Base-by-base conservation (phyloP, 1,139 yeast genomes). In the Blastobotrys niveus region DNA sequence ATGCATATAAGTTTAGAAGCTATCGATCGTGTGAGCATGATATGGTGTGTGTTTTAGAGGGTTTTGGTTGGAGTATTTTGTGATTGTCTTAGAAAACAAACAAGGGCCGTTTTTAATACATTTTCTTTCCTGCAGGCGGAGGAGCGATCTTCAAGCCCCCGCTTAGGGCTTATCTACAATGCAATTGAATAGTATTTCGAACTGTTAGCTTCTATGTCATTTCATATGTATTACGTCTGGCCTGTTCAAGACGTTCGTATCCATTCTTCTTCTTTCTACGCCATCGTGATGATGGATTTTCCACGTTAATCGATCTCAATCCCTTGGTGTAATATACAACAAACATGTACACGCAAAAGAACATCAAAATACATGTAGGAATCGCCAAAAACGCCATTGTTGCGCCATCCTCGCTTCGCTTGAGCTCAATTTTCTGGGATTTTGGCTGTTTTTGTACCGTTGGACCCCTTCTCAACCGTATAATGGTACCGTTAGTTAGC, bases 281-380 rank as follows among this genome's bases (percentile, higher is more conserved):
- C 26, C 8, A 8, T 12, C 29, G 27, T 20, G 34, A n/a, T 15
- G 3, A 20, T 3, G 40, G 25, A n/a, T 38, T 21, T 12, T 5
- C 3, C 10, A 25, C 29, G 19, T 33, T 29, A 38, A 47, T 22
- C 18, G 29, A 10, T 17, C 52, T 37, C n/a, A 26, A 10, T 12
- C 40, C 33, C 22, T 34, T 30, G 14, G 49, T 49, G 18, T 38
- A 43, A 32, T 38, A 47, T 24, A 48, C 43, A 19, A 49, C 34
- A 10, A 46, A 17, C 38, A 46, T 31, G 42, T 50, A 52, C 19
- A 32, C 44, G 34, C 46, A 44, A 19, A 43, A 79, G 19, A 80
- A 74, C 24, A 83, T 52, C n/a, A 78, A 63, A 25, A 83, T 86
- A 46, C 75, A 70, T 0, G 85, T 74, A n/a, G 95, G 95, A 60